Conservation (phyloP, 768 basidiomycete species). For the Filobasidium floriforme region DNA sequence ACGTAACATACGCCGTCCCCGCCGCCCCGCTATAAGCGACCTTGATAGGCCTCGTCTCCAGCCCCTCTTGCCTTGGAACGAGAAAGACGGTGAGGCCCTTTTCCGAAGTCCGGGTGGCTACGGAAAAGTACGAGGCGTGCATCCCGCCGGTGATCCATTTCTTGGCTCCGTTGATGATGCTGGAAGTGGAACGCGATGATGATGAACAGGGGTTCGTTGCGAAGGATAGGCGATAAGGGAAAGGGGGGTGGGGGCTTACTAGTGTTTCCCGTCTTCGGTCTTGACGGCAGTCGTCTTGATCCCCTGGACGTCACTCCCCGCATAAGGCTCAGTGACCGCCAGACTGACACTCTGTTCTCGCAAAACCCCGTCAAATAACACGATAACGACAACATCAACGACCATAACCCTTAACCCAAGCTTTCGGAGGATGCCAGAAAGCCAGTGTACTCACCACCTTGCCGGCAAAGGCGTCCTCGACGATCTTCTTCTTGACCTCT, state of each 20-base stretch:
- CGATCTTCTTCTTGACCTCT: constrained; percentile 58
- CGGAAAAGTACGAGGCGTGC: constrained; percentile 42
- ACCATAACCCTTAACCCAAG: too few species aligned
- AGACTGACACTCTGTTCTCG: constrained; percentile 62
- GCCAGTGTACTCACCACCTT: constrained; percentile 49
- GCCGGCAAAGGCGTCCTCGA: constrained; percentile 57
- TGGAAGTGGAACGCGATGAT: constrained; percentile 42
- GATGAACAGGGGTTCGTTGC: constrained; percentile 47
- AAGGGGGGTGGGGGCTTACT: constrained; percentile 15
- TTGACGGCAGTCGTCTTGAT: constrained; percentile 66
- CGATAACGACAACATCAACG: neutral
- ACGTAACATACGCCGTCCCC: constrained; percentile 72
- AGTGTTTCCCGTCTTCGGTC: constrained; percentile 61
- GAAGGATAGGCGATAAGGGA: neutral
- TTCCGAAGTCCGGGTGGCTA: constrained; percentile 34
- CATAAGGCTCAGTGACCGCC: constrained; percentile 82
- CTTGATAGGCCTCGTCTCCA: constrained; percentile 79
- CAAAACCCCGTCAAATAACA: neutral
- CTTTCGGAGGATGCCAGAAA: too few species aligned
- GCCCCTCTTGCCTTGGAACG: constrained; percentile 70
- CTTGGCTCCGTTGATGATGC: constrained; percentile 85
- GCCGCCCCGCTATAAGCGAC: constrained; percentile 82
- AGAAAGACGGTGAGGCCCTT: constrained; percentile 76
- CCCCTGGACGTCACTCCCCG: constrained; percentile 65
- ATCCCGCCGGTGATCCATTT: constrained; percentile 52